Percentiles rank a stretch among this genome's conserved stretches.
These are phyloP conservation scores for Kuraishia ogatae DNA, from an alignment of 805 yeast species.

Conservation along the genomic window DNA sequence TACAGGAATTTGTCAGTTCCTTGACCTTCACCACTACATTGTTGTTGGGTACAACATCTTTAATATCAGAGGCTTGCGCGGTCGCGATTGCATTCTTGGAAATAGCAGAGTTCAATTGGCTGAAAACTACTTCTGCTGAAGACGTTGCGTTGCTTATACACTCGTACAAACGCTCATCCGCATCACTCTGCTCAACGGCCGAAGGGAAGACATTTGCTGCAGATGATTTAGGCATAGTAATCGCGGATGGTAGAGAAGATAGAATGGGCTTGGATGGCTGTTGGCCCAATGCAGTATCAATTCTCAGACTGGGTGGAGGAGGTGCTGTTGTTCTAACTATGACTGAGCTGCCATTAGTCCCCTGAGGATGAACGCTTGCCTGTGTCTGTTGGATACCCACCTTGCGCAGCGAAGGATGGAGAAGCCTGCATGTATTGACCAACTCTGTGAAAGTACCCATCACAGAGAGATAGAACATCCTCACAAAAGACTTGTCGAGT, in stretches of 20 bases:
- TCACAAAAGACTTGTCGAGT: constrained; percentile 54
- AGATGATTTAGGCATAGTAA: not conserved
- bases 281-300: constrained; percentile 4
- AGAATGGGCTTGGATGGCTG: not conserved
- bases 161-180: constrained; percentile 33
- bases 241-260: not conserved
- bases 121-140: constrained; percentile 70
- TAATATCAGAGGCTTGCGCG: constrained; percentile 25
- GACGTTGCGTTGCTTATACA: constrained; percentile 54
- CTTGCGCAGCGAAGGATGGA: constrained; percentile 19
- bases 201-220: not conserved
- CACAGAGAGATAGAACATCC: constrained; percentile 53
- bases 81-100: constrained; percentile 52
- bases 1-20: constrained; percentile 71
- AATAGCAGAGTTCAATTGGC: constrained; percentile 63
- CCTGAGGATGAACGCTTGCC: not conserved
- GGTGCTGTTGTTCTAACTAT: constrained; percentile 4
- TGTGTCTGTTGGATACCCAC: not conserved
- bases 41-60: constrained; percentile 18
- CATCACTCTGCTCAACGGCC: not conserved
- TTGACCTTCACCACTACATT: constrained; percentile 54
- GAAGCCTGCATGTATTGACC: constrained; percentile 50
- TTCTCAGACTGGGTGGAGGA: constrained; percentile 6
- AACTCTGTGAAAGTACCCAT: constrained; percentile 61
- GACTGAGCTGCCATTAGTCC: not conserved